A percentile compares a stretch with the other conserved stretches of the same genome.
These are phyloP conservation scores for Orbilia brochopaga DNA, from an alignment of 2,329 filamentous ascomycete genomes.

Conservation along the genomic window DNA sequence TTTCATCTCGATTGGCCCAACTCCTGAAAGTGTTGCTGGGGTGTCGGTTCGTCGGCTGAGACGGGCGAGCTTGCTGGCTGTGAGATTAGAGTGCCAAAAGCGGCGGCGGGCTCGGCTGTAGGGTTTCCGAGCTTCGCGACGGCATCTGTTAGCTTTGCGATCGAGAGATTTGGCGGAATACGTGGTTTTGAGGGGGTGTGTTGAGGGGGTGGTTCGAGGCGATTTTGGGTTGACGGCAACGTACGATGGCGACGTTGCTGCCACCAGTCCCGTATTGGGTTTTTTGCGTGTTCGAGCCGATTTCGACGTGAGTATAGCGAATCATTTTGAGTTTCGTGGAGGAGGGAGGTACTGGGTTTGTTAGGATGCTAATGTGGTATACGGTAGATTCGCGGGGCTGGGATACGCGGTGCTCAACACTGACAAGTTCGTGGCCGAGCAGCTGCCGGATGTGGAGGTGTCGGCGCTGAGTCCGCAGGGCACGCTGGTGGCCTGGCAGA, in stretches of 20 bases:
- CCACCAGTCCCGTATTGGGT: conserved; percentile 51
- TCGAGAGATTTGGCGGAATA: conserved; percentile 3
- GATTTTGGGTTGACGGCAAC: too few species aligned
- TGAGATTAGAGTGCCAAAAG: background rate
- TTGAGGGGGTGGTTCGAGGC: too few species aligned
- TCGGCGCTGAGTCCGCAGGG: conserved; percentile 18
- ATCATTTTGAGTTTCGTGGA: background rate
- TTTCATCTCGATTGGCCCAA: conserved; percentile 15
- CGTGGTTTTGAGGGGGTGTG: too few species aligned
- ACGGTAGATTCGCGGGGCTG: conserved; percentile 45
- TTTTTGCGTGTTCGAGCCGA: conserved; percentile 51
- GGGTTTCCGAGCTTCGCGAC: background rate
- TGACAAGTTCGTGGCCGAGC: conserved; percentile 47
- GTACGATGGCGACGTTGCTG: conserved; percentile 44
- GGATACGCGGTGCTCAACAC: conserved; percentile 43
- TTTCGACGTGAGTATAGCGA: conserved; percentile 53
- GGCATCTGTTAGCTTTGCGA: background rate
- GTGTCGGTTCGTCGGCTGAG: background rate
- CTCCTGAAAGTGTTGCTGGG: conserved; percentile 49
- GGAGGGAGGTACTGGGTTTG: too few species aligned
- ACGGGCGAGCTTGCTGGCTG: conserved; percentile 6
- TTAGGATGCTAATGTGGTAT: too few species aligned
- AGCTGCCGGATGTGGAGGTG: conserved; percentile 31
- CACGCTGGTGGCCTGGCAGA: conserved; percentile 46
- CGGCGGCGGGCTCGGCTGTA: background rate